Evolutionary conservation across 2,329 filamentous ascomycete species (phyloP).

Genomic region (Ophiostoma pallidulum): DNA sequence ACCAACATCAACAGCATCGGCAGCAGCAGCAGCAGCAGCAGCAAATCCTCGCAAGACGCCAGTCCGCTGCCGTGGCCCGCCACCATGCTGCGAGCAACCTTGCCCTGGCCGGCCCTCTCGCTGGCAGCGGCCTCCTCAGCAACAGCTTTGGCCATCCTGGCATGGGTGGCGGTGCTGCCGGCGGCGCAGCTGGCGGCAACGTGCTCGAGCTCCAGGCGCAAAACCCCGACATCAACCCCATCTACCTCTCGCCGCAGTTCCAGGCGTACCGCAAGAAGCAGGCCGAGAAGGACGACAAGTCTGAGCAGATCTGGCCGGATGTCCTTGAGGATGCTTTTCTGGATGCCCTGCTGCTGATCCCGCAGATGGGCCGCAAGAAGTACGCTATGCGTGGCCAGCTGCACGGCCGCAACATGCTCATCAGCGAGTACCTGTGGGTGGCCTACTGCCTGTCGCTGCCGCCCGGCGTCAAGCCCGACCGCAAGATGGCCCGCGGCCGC

Average conservation of each 20-base stretch:
- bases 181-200: not conserved
- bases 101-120: constrained; percentile 7
- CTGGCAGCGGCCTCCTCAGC: constrained; percentile 3
- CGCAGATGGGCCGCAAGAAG: constrained; percentile 57
- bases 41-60: constrained; percentile 11
- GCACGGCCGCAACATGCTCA: constrained; percentile 61
- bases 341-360: constrained; percentile 56
- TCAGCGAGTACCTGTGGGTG: constrained; percentile 58
- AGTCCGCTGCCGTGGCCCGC: not conserved
- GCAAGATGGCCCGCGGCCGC: constrained; percentile 37
- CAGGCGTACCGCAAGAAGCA: constrained; percentile 57
- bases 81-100: constrained; percentile 8
- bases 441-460: constrained; percentile 37
- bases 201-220: not conserved
- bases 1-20: constrained; percentile 19
- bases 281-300: constrained; percentile 52
- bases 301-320: constrained; percentile 52
- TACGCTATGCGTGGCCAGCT: constrained; percentile 55
- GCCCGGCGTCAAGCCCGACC: constrained; percentile 35
- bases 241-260: constrained; percentile 54
- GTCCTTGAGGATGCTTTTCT: constrained; percentile 58
- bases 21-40: constrained; percentile 8
- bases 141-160: constrained; percentile 4
- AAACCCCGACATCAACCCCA: constrained; percentile 38
- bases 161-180: not conserved